phyloP scores from a whole-genome alignment of 2,329 filamentous ascomycete genomes.

The Diaporthe nobilis region DNA sequence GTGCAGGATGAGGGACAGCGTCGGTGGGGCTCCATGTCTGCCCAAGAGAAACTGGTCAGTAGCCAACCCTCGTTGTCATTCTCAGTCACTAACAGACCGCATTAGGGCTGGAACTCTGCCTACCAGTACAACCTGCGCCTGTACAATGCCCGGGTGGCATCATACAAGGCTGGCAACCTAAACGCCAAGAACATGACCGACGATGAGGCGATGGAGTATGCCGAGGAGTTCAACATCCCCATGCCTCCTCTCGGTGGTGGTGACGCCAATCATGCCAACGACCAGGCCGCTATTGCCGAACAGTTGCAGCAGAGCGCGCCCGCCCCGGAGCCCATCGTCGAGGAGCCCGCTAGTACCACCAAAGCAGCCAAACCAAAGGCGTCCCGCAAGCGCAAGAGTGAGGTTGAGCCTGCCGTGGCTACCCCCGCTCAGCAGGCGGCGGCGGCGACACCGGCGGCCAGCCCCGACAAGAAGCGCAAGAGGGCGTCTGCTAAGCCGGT shows the following conservation, averaged over 20 bases:
- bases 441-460: conserved; percentile 57
- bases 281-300: conserved; percentile 71
- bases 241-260: conserved; percentile 65
- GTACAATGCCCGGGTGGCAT: conserved; percentile 76
- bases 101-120: conserved; percentile 73
- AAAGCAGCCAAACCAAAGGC: conserved; percentile 70
- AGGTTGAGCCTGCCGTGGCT: conserved; percentile 56
- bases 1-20: conserved; percentile 90
- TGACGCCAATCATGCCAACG: conserved; percentile 60
- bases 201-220: conserved; percentile 71
- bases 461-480: conserved; percentile 76
- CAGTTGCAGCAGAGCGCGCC: conserved; percentile 65
- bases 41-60: conserved; percentile 76
- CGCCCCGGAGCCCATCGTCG: conserved; percentile 56
- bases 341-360: conserved; percentile 54
- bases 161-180: conserved; percentile 73
- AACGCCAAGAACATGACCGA: conserved; percentile 73
- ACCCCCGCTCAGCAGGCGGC: conserved; percentile 47
- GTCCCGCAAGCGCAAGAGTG: conserved; percentile 70
- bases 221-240: conserved; percentile 69
- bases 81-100: conserved; percentile 24
- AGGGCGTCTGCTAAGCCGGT: conserved; percentile 66
- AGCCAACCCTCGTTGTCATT: background rate
- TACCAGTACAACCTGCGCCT: conserved; percentile 78
- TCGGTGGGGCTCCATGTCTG: conserved; percentile 85